Evolutionary conservation across 225 moss, liverwort and hornwort genomes (phyloP).

Genomic region (Ulota crispa): DNA sequence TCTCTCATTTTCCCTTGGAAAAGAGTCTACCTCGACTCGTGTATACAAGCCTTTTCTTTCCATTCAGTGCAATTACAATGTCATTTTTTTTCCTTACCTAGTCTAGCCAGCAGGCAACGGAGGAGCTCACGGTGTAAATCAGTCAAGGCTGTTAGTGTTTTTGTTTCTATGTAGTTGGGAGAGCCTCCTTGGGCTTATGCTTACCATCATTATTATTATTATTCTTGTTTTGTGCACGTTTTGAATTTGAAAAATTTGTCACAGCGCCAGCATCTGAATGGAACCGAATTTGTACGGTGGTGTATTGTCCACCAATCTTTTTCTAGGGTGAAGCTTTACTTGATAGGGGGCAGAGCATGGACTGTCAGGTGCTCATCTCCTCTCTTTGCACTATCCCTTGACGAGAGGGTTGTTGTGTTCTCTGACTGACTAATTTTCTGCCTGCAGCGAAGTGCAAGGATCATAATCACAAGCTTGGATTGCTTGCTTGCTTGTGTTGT

Average conservation of each 20-base stretch:
- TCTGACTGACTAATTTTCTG: not conserved
- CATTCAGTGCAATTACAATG: constrained; percentile 29
- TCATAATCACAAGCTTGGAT: not conserved
- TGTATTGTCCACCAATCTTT: constrained; percentile 22
- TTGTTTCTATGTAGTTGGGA: constrained; percentile 31
- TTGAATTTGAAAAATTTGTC: constrained; percentile 36
- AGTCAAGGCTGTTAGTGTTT: constrained; percentile 30
- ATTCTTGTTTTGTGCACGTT: constrained; percentile 33
- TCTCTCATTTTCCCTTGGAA: not conserved
- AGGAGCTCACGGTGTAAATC: constrained; percentile 45
- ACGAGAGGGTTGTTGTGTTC: constrained; percentile 10
- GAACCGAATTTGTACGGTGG: constrained; percentile 25
- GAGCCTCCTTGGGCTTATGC: constrained; percentile 37
- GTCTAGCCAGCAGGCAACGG: constrained; percentile 29
- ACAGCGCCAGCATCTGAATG: constrained; percentile 28
- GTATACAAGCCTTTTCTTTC: constrained; percentile 33
- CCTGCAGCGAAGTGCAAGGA: not conserved
- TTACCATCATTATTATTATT: too few species aligned
- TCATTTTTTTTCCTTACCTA: constrained; percentile 36
- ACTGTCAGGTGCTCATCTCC: not conserved
- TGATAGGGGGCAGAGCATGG: not conserved
- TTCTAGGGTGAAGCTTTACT: constrained; percentile 15
- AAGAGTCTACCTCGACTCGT: constrained; percentile 24
- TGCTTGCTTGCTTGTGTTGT: not conserved
- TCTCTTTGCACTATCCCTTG: constrained; percentile 2